Evolutionary conservation across 148 eudicot species (phyloP), one percentile per base, ranked within the genome.

Genomic region (Chenopodium berlandieri): DNA sequence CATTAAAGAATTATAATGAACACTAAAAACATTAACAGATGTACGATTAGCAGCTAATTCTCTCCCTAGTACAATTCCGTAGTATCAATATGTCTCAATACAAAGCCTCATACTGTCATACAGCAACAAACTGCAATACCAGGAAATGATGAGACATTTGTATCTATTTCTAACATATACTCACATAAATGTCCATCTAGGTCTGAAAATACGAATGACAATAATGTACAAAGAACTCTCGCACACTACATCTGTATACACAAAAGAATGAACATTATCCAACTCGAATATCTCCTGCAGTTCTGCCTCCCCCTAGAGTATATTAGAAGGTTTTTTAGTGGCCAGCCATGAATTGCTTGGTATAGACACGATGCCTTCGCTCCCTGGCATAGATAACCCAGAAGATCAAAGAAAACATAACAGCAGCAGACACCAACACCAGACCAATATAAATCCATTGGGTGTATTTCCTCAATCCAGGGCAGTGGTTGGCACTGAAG

Each of bases 361-460:
- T 89, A 48, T 90, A 92, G 12, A 88, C 92, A 54, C 94, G 87
- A 75, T 92, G 94, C 67, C 91, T 87, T 75, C 92, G 85, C 86
- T 95, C 97, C 30, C 97, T 74, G 8, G 97, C 96, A 80, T 90
- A 95, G 12, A 95, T 56, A 65, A 93, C 90, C 98, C 98, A 95
- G 75, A 92, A 85, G 25, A 92, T 87, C 81, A 95, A 67, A 54
- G 97, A 95, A 13, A 86, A 86, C 94, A 91, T 89, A 12, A 95
- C 98, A 20, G 93, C 90, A 78, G 83, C 88, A 13, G 98, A 90
- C 14, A 87, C 93, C 83, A 93, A 46, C 2, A 86, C 88, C 73
- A 95, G 82, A 22, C 98, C 97, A 0, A 90, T 80, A 71, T 92
- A 92, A 73, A 92, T 88, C 96, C 91, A 89, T 50, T 68, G 64